A percentile compares a stretch with the other conserved stretches of the same genome.
Evolutionary conservation across 202 grass and related monocot genomes (phyloP).

Genomic region (Digitaria exilis): DNA sequence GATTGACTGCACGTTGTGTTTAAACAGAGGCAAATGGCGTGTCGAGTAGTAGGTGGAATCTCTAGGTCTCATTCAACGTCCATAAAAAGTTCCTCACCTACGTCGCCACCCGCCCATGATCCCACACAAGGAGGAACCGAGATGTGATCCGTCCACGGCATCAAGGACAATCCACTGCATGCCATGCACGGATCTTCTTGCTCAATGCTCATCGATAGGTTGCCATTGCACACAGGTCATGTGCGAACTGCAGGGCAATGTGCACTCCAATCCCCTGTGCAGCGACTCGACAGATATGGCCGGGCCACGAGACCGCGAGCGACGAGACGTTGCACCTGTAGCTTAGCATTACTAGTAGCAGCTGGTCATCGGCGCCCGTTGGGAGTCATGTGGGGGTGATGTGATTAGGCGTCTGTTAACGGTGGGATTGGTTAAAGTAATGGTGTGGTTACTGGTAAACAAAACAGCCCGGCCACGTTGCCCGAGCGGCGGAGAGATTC

Average conservation of each 20-base stretch:
- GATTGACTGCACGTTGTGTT: slow-evolving; percentile 9
- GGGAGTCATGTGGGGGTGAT: slow-evolving; percentile 4
- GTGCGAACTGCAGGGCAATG: slow-evolving; percentile 26
- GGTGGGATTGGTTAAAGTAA: background rate
- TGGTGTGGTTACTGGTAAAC: background rate
- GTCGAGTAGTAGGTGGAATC: slow-evolving; percentile 29
- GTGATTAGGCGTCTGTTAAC: background rate
- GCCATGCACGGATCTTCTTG: background rate
- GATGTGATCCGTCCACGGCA: no score
- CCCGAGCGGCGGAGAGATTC: slow-evolving; percentile 27
- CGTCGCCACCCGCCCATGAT: background rate
- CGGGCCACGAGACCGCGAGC: background rate
- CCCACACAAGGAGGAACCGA: background rate
- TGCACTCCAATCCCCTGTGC: slow-evolving; percentile 3
- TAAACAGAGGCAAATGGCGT: background rate
- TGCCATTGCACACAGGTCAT: background rate
- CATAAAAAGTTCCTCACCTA: slow-evolving; percentile 3
- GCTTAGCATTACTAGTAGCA: no score
- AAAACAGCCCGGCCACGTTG: background rate
- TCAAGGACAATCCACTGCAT: background rate
- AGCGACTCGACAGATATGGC: background rate
- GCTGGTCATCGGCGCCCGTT: background rate
- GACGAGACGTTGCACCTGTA: background rate
- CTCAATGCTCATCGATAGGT: background rate
- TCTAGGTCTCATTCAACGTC: slow-evolving; percentile 14